These are phyloP conservation scores for Crithidia bombi DNA, from an alignment of 208 protist species.

Conservation along the genomic window DNA sequence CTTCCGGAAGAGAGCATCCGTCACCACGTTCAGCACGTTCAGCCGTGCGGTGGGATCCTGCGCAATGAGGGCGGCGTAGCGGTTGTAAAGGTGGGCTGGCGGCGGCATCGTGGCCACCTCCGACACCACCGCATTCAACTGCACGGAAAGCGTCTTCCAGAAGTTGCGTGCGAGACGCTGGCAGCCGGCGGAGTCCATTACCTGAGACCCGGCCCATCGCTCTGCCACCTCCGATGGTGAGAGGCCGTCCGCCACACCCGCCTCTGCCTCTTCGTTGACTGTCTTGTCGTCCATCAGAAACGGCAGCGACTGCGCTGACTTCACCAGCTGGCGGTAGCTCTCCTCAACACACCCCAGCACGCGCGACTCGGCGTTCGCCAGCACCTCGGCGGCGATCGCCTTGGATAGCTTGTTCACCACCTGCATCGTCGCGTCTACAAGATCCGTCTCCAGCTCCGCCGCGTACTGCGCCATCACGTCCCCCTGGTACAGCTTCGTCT, in stretches of 20 bases:
- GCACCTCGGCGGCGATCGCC: constrained; percentile 53
- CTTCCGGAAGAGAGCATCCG: constrained; percentile 63
- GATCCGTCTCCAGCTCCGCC: constrained; percentile 56
- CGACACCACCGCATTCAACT: constrained; percentile 43
- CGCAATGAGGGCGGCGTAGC: constrained; percentile 55
- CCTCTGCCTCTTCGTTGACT: constrained; percentile 15
- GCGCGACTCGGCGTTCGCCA: constrained; percentile 50
- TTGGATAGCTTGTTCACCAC: constrained; percentile 63
- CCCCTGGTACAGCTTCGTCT: constrained; percentile 75
- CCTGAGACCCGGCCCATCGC: constrained; percentile 17
- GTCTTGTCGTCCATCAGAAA: constrained; percentile 27
- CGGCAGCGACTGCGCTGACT: constrained; percentile 58
- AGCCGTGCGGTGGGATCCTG: constrained; percentile 59
- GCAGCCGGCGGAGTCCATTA: constrained; percentile 62
- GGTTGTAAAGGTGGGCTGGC: constrained; percentile 48
- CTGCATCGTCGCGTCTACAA: constrained; percentile 53
- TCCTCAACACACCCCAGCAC: constrained; percentile 61
- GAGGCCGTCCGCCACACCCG: constrained; percentile 2
- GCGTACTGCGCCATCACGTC: constrained; percentile 47
- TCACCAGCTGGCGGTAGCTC: constrained; percentile 50
- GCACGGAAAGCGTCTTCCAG: constrained; percentile 56
- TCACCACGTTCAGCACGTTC: constrained; percentile 56
- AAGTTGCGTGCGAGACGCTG: constrained; percentile 56
- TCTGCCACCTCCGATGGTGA: background rate
- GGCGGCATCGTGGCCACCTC: constrained; percentile 41